Evolutionary conservation across 345 rosid genomes (phyloP), one percentile per base, ranked within the genome.

Genomic region (Salix exigua): DNA sequence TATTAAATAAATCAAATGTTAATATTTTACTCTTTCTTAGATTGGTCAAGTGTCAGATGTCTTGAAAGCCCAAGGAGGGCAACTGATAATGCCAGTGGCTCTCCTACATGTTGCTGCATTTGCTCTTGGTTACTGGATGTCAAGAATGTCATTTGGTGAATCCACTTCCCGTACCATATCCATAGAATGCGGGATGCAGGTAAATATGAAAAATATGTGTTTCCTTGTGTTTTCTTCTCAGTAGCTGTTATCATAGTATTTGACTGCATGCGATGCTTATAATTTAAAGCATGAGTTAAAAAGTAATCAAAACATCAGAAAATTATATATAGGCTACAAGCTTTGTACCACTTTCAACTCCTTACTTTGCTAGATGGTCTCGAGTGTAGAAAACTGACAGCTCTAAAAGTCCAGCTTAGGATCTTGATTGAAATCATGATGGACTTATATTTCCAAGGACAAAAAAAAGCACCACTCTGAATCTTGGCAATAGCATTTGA

Each of bases 151-250:
- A 17, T 96, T 96, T 62, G 97, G 99, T 66, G 98, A 93, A 88
- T 96, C 99, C 74, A 96, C 99, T 63, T 96, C 96, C 10, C 96
- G 99, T 2, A 96, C 99, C 77, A 96, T 96, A 76, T 93, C 98
- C 70, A 96, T 96, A 50, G 99, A 96, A 75, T 93, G 98, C 73
- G 98, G 98, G 74, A 96, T 93, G 99, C 98, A 96, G 91, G 99
- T 90, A 85, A 46, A 46, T 46, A 44, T 44, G 18, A 44, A 11
- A 44, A 44, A 11, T 3, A 46, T 13, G 50, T 4, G 17, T 46
- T 25, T 46, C 8, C 30, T 9, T 38, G 17, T 33, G 9, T 35
- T n/a, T 4, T 44, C 60, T 37, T 26, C 73, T n/a, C 5, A 17
- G 5, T 9, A 38, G 5, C 16, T 14, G n/a, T 25, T 16, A 38